These are phyloP conservation scores for Apiospora hydei DNA, from an alignment of 2,329 filamentous ascomycete species.

Conservation along the genomic window DNA sequence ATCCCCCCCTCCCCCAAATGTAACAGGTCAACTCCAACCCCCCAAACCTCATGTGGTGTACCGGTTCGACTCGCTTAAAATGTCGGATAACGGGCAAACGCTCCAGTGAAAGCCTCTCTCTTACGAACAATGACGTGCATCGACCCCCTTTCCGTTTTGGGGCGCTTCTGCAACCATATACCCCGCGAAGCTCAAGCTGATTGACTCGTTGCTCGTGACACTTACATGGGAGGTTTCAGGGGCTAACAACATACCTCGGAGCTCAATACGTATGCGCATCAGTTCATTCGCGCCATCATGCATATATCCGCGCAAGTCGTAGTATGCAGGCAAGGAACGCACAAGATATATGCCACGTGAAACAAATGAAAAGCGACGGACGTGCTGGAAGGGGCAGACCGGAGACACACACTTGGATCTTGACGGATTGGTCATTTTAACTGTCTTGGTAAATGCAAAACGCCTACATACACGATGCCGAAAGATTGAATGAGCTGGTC, in stretches of 20 bases:
- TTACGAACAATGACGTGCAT: conserved; percentile 20
- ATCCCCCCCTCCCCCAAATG: not conserved
- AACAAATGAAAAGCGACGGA: not conserved
- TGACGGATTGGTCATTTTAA: conserved; percentile 1
- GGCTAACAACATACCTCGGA: not conserved
- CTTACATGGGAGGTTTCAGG: not conserved
- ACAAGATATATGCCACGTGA: not conserved
- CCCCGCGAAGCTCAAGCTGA: not conserved
- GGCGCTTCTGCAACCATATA: not conserved
- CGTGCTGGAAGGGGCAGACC: not conserved
- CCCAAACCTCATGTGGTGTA: not conserved
- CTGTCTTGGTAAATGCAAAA: conserved; percentile 22
- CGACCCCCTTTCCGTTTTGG: not conserved
- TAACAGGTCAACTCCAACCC: not conserved
- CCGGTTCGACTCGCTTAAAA: not conserved
- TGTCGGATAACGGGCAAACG: not conserved
- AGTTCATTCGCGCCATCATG: not conserved
- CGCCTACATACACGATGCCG: conserved; percentile 21
- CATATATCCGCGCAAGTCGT: not conserved
- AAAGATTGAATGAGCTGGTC: not conserved
- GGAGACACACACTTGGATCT: not conserved
- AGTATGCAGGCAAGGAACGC: not conserved
- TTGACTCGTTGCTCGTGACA: not conserved
- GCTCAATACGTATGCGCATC: not conserved
- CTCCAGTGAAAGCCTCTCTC: not conserved